phyloP scores from a whole-genome alignment of 306 rosid genomes.

The Cucurbita argyrosperma region DNA sequence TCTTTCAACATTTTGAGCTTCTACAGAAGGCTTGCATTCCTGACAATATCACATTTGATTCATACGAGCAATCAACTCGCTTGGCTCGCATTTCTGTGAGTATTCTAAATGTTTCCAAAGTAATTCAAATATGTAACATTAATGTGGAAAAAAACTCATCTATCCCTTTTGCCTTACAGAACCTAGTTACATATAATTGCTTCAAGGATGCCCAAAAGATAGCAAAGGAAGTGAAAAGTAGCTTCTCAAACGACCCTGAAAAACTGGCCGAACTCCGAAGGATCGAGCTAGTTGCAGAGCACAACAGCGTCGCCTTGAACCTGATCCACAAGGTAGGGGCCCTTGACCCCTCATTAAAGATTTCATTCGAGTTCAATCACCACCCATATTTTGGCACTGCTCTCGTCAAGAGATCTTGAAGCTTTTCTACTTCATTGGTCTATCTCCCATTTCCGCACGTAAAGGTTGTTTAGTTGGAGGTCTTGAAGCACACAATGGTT shows the following conservation, averaged over 20 bases:
- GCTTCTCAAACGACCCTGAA: slow-evolving; percentile 60
- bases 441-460: slow-evolving; percentile 35
- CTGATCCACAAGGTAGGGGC: slow-evolving; percentile 53
- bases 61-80: slow-evolving; percentile 47
- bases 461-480: neutral
- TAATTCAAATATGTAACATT: neutral
- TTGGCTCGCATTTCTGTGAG: slow-evolving; percentile 53
- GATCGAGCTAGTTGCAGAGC: slow-evolving; percentile 87
- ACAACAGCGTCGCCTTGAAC: slow-evolving; percentile 71
- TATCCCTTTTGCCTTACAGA: slow-evolving; percentile 23
- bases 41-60: slow-evolving; percentile 40
- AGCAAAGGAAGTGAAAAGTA: slow-evolving; percentile 62
- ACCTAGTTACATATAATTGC: slow-evolving; percentile 53
- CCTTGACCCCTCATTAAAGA: slow-evolving; percentile 56
- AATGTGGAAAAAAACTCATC: neutral
- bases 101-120: slow-evolving; percentile 7
- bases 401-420: slow-evolving; percentile 70
- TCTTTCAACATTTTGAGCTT: slow-evolving; percentile 88
- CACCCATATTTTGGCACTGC: slow-evolving; percentile 86
- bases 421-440: slow-evolving; percentile 4
- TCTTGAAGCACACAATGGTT: neutral
- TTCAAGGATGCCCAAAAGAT: slow-evolving; percentile 83
- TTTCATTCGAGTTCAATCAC: slow-evolving; percentile 61
- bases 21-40: slow-evolving; percentile 79
- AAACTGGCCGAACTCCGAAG: slow-evolving; percentile 59